These are phyloP conservation scores for Schizophyllum amplum DNA, from an alignment of 1,284 basidiomycete species.

Conservation along the genomic window DNA sequence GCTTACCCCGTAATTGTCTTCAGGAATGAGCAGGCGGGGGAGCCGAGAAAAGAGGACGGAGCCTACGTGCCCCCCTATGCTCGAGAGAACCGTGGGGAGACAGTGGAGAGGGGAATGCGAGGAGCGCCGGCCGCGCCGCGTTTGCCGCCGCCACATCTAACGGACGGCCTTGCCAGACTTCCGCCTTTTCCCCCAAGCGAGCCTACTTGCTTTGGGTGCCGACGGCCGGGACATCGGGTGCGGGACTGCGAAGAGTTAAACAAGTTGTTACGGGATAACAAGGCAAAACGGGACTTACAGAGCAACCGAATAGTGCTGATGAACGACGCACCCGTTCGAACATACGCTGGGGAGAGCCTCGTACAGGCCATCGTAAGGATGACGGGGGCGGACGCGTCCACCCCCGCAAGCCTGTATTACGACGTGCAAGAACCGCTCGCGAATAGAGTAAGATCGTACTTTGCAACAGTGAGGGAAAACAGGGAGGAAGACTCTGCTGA, in stretches of 20 bases:
- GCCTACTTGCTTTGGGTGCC: background rate
- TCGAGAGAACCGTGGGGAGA: no score
- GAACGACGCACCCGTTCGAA: background rate
- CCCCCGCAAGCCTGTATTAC: no score
- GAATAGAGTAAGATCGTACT: no score
- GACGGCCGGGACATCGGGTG: slow-evolving; percentile 3
- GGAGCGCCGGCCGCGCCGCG: no score
- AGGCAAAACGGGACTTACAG: background rate
- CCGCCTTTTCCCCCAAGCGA: background rate
- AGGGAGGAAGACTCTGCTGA: no score
- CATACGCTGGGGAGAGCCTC: background rate
- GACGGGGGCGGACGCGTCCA: background rate
- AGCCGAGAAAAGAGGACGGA: background rate
- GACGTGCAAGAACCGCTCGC: no score
- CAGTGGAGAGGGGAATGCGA: no score
- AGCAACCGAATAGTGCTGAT: background rate
- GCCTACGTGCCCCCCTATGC: no score
- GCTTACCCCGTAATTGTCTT: slow-evolving; percentile 9
- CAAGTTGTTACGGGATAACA: background rate
- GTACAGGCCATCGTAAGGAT: background rate
- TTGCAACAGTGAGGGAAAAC: no score
- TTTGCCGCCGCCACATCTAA: no score
- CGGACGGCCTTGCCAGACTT: background rate
- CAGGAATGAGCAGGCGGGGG: slow-evolving; percentile 3
- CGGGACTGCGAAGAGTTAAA: background rate